Evolutionary conservation across 1,284 basidiomycete species (phyloP).

Genomic region (Trichosporon sp.): DNA sequence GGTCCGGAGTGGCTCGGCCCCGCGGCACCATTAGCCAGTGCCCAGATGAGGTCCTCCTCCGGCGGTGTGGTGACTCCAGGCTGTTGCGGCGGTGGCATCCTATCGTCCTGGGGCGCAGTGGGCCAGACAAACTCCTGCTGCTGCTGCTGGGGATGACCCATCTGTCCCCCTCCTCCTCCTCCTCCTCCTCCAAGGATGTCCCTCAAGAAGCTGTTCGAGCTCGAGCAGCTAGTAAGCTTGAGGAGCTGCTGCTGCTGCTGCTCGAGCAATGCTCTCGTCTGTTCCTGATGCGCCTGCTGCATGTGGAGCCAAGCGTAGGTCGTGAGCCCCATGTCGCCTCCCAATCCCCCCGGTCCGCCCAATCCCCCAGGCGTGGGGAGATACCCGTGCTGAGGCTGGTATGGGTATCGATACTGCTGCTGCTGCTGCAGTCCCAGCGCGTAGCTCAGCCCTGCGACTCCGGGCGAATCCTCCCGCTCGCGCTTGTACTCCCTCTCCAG

Average conservation of each 20-base stretch:
- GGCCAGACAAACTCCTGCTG: conserved; percentile 20
- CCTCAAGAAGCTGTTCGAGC: conserved; percentile 11
- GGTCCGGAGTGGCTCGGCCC: not conserved
- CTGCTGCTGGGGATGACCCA: not conserved
- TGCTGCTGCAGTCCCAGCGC: conserved; percentile 15
- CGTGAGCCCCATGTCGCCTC: conserved; percentile 34
- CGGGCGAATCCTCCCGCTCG: not conserved
- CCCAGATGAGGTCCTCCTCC: conserved; percentile 21
- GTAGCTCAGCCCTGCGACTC: conserved; percentile 13
- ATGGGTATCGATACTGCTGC: not conserved
- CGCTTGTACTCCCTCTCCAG: not conserved
- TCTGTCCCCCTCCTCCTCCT: too few species aligned
- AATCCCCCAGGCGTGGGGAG: not conserved
- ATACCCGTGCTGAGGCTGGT: not conserved
- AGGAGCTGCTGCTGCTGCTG: conserved; percentile 41
- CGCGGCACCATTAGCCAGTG: conserved; percentile 7
- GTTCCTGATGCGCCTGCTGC: conserved; percentile 44
- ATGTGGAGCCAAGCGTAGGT: conserved; percentile 44
- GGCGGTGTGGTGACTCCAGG: conserved; percentile 11
- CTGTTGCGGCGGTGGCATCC: not conserved
- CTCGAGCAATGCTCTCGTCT: conserved; percentile 39
- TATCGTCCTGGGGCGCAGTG: conserved; percentile 5
- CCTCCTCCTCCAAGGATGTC: conserved; percentile 21
- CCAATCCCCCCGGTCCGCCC: conserved; percentile 4
- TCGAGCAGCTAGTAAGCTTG: conserved; percentile 22